Evolutionary conservation across 805 yeast species (phyloP), one percentile per base, ranked within the genome.

Genomic region (Zygoascus bituminiphila): DNA sequence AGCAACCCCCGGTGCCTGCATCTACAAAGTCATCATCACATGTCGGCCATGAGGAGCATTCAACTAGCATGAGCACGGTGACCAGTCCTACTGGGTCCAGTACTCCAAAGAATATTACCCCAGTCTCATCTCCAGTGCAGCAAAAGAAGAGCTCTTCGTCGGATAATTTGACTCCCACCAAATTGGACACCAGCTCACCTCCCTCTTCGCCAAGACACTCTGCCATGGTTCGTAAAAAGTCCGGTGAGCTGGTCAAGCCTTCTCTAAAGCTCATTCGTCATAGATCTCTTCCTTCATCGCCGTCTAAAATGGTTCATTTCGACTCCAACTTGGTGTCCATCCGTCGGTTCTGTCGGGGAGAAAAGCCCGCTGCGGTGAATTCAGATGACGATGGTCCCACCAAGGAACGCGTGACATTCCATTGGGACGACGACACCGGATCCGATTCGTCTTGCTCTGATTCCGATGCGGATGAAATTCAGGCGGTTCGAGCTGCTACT

Each of bases 221-320:
- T 15, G n/a, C 6, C 23, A 44, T 85, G 47, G 76, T 87, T 2
- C 79, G 94, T 44, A 89, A 88, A 63, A 88, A 88, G 63, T 78
- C 88, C 0, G 96, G 95, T n/a, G 96, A 88, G 61, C 68, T 84
- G 40, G 83, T 87, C 41, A 85, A 85, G 60, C 78, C 89, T 2
- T 81, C 86, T 12, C 70, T 87, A 48, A 83, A 82, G 59, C 62
- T 70, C n/a, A 63, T 57, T 33, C 63, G 53, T 61, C 49, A 57
- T 42, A 53, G 58, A 42, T 57, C 65, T 21, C 61, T 65, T 57
- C 72, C 74, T 9, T 62, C 67, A 41, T 63, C 68, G 66, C 50
- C 77, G 69, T 8, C 88, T 60, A 82, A 81, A 60, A 84, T 78
- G 62, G 96, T 88, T 6, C 96, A 87, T 70, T 88, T 88, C 62